These are phyloP conservation scores for Agaricus bisporus DNA, from an alignment of 768 basidiomycete species.

Conservation along the genomic window DNA sequence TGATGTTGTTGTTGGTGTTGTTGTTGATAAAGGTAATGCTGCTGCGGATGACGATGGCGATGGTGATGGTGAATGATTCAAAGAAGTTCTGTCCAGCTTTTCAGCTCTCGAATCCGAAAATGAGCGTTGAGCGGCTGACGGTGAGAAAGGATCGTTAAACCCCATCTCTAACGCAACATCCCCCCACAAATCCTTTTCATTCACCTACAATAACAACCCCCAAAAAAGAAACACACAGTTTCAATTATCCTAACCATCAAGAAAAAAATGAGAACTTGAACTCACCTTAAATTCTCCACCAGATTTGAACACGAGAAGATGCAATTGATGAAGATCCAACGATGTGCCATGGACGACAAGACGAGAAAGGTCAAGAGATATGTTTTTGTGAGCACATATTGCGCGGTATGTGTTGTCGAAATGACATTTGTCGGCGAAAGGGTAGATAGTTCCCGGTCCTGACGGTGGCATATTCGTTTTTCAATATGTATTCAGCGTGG, in stretches of 20 bases:
- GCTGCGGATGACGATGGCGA: neutral
- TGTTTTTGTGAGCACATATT: conserved; percentile 8
- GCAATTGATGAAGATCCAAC: conserved; percentile 6
- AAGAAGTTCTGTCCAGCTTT: neutral
- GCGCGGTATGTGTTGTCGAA: conserved; percentile 6
- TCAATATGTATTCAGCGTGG: too few relatives aligned
- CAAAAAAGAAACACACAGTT: neutral
- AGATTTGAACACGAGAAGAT: conserved; percentile 1
- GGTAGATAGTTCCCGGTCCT: conserved; percentile 9
- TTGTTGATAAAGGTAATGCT: neutral
- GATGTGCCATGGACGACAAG: neutral
- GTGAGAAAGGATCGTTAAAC: conserved; percentile 6
- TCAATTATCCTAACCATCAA: too few relatives aligned
- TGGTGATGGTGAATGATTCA: neutral
- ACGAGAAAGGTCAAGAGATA: conserved; percentile 2
- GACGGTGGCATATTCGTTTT: conserved; percentile 1
- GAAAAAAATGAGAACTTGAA: neutral
- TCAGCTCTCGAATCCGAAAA: conserved; percentile 4
- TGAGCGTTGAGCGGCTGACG: conserved; percentile 3
- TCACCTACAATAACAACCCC: neutral
- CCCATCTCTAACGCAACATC: conserved; percentile 5
- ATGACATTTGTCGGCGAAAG: conserved; percentile 8
- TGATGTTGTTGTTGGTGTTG: too few relatives aligned
- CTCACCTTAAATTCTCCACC: conserved; percentile 6
- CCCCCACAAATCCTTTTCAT: conserved; percentile 3